Evolutionary conservation across 345 rosid genomes (phyloP), one percentile per base, ranked within the genome.

Genomic region (Dipteronia dyeriana): DNA sequence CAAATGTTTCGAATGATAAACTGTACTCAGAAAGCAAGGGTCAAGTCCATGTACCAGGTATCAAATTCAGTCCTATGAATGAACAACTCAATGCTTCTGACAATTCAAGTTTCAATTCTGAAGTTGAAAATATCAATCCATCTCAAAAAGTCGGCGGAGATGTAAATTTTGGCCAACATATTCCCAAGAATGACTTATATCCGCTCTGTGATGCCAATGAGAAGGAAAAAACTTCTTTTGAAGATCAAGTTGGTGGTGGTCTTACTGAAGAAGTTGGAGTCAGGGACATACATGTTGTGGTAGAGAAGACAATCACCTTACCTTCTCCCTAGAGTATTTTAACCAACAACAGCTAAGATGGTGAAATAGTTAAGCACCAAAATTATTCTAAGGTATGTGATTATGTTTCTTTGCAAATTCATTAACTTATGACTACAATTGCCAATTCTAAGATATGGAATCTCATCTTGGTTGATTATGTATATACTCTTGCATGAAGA

Each of bases 211-310:
- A n/a, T 57, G 17, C 49, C 68, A 61, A 31, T 64, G 76, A 76
- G 66, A 78, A 80, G 77, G 80, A 82, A 74, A 76, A 56, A 54
- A 12, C 39, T 57, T 57, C 11, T 73, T 20, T 20, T 64, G 70
- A 74, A 54, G 80, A 77, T 59, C 82, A 59, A 84, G 79, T 82
- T 34, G 38, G 38, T n/a, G 79, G 41, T 16, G 66, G 62, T 69
- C 65, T 73, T 68, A 68, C 51, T 26, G 9, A 19, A 76, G 73
- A 81, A 67, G 41, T 82, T 59, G 82, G 47, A 69, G 57, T 31
- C 47, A 11, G 74, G 23, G 78, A 82, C 26, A 25, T 79, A 65
- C 51, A 68, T 63, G n/a, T 8, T 11, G 66, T 13, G 51, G 12
- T 7, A 16, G 80, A 72, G 63, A 79, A 75, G 80, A 20, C 29